Conservation (phyloP, 1,139 yeast genomes). For the Wickerhamomyces sp. region DNA sequence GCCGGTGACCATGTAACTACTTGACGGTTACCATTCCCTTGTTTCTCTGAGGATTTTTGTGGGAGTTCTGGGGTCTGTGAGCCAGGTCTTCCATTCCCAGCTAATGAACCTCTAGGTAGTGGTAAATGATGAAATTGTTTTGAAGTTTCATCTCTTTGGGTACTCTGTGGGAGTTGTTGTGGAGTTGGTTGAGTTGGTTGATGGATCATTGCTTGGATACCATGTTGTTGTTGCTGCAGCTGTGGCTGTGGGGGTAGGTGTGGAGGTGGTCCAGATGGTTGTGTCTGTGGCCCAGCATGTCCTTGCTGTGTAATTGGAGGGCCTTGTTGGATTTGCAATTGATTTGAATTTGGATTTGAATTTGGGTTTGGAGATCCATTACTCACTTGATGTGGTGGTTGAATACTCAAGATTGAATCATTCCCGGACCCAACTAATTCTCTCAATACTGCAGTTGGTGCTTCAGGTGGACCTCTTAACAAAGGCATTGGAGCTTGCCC, state of each 20-base stretch:
- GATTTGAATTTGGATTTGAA: neutral
- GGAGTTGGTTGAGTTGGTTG: neutral
- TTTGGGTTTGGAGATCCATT: too few relatives aligned
- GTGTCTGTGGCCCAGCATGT: conserved; percentile 6
- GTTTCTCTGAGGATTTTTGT: neutral
- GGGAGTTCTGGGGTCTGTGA: conserved; percentile 3
- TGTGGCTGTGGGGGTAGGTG: conserved; percentile 3
- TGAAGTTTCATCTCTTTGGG: conserved; percentile 5
- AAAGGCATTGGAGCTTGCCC: conserved; percentile 42
- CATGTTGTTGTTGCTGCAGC: conserved; percentile 3
- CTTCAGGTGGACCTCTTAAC: conserved; percentile 45
- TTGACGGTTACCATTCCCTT: neutral
- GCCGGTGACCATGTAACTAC: neutral
- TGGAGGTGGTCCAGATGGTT: conserved; percentile 2
- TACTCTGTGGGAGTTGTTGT: neutral
- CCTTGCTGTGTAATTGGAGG: conserved; percentile 1
- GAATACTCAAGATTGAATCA: conserved; percentile 11
- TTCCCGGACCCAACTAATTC: conserved; percentile 42
- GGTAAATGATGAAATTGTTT: conserved; percentile 23
- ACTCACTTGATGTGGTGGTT: conserved; percentile 9
- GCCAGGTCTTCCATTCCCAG: conserved; percentile 4
- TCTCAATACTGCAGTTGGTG: conserved; percentile 42
- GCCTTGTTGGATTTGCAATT: neutral
- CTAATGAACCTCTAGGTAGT: conserved; percentile 19
- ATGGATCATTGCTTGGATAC: neutral